Percentiles rank a stretch among this genome's conserved stretches.
Evolutionary conservation across 768 basidiomycete species (phyloP).

Genomic region (Coprinopsis strossmayeri): DNA sequence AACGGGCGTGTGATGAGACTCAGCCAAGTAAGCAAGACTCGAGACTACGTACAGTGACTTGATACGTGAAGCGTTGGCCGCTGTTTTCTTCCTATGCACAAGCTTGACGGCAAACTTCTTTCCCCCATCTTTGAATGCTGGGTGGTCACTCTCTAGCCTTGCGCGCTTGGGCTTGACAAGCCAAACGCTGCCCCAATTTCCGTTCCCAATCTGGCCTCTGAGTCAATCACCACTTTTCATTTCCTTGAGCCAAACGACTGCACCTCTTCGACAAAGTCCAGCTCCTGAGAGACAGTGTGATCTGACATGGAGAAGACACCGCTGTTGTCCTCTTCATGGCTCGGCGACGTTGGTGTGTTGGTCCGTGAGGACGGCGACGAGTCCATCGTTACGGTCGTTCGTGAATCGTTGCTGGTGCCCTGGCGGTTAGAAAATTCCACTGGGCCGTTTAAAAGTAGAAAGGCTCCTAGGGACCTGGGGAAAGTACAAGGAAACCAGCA

Average conservation of each 20-base stretch:
- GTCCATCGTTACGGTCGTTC: conserved; percentile 14
- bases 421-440: background rate
- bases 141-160: conserved; percentile 21
- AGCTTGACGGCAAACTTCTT: conserved; percentile 86
- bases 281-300: conserved; percentile 58
- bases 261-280: conserved; percentile 75
- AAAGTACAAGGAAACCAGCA: conserved; percentile 14
- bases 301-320: conserved; percentile 68
- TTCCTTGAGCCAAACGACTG: conserved; percentile 12
- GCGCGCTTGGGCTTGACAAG: conserved; percentile 58
- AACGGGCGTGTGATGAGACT: background rate
- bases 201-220: conserved; percentile 87
- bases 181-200: conserved; percentile 94
- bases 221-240: too few species aligned
- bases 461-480: background rate
- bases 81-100: conserved; percentile 80
- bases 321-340: background rate
- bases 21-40: background rate
- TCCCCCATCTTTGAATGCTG: conserved; percentile 31
- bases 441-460: background rate
- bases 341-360: background rate
- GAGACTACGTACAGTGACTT: conserved; percentile 62
- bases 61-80: conserved; percentile 85
- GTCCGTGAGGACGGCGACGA: conserved; percentile 4
- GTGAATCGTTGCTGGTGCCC: conserved; percentile 25